Evolutionary conservation across 163 green algal species (phyloP), one percentile per base, ranked within the genome.

Genomic region (Scenedesmus sp.): DNA sequence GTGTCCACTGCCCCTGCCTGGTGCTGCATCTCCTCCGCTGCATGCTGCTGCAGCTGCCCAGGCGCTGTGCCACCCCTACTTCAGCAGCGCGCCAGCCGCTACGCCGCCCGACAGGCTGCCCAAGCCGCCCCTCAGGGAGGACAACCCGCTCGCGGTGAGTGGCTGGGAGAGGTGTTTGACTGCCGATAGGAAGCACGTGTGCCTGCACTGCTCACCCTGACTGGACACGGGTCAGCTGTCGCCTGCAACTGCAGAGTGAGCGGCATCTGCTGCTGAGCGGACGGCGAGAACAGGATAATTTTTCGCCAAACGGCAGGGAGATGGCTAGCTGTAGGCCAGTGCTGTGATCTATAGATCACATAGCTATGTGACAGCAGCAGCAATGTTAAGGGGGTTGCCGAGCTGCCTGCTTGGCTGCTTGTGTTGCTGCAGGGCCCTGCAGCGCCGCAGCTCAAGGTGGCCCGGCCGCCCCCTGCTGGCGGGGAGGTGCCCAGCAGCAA

Each of bases 21-120:
- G 22, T 35, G 59, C 59, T 72, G 59, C 33, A 33, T 35, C 44
- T 59, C 46, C n/a, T 68, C 24, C 46, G 10, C 46, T 73, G 81
- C 35, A 30, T 89, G 37, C 26, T 80, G 59, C 81, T 83, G 76
- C 88, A 73, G 82, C 93, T 56, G 68, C 88, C 13, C 81, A 95
- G 68, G 91, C 89, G 13, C 85, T 96, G 68, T 49, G 81, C 13
- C 94, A 96, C 90, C 90, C 92, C 22, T 92, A 92, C 70, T 92
- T 92, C 65, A 90, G 37, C 46, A 87, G 72, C 56, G 70, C 82
- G 18, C 89, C 89, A 53, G 35, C 82, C 26, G 82, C 89, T 16
- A 92, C 89, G 49, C 89, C 89, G 2, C 22, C 70, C 15, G 53
- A 53, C 24, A 82, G 61, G 37, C 82, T 92, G 73, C 89, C 89